A percentile compares a stretch with the other conserved stretches of the same genome.
phyloP scores from a whole-genome alignment of 164 flowering plant genomes.

The Houttuynia cordata region DNA sequence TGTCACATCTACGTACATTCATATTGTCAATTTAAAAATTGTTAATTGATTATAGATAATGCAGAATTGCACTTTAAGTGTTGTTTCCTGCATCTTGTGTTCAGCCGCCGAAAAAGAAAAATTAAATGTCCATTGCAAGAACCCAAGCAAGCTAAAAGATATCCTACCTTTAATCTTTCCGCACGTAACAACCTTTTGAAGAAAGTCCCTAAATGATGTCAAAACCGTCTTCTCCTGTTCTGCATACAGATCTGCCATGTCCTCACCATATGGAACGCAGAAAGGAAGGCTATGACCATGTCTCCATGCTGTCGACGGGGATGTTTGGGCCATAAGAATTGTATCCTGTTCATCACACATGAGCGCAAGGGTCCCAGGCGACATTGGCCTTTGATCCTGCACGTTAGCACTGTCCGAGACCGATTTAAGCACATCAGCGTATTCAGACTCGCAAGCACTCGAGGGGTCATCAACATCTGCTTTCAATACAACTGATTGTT shows the following conservation, averaged over 20 bases:
- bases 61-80: too few species aligned
- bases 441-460: slow-evolving; percentile 37
- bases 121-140: background rate
- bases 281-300: slow-evolving; percentile 24
- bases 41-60: too few species aligned
- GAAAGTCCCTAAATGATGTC: slow-evolving; percentile 64
- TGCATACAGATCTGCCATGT: slow-evolving; percentile 44
- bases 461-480: slow-evolving; percentile 28
- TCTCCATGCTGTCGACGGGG: slow-evolving; percentile 32
- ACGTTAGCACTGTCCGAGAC: slow-evolving; percentile 47
- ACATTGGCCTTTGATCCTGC: slow-evolving; percentile 66
- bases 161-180: slow-evolving; percentile 76
- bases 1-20: too few species aligned
- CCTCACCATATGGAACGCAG: slow-evolving; percentile 36
- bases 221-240: slow-evolving; percentile 77
- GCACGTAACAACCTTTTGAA: slow-evolving; percentile 51
- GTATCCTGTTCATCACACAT: slow-evolving; percentile 95
- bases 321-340: slow-evolving; percentile 53
- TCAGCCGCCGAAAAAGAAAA: background rate
- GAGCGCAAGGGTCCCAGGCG: slow-evolving; percentile 86
- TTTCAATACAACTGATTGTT: slow-evolving; percentile 23
- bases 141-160: background rate
- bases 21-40: too few species aligned
- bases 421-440: slow-evolving; percentile 28
- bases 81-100: background rate